These are phyloP conservation scores for Microbotryum intermedium DNA, from an alignment of 1,284 basidiomycete species.

Conservation along the genomic window DNA sequence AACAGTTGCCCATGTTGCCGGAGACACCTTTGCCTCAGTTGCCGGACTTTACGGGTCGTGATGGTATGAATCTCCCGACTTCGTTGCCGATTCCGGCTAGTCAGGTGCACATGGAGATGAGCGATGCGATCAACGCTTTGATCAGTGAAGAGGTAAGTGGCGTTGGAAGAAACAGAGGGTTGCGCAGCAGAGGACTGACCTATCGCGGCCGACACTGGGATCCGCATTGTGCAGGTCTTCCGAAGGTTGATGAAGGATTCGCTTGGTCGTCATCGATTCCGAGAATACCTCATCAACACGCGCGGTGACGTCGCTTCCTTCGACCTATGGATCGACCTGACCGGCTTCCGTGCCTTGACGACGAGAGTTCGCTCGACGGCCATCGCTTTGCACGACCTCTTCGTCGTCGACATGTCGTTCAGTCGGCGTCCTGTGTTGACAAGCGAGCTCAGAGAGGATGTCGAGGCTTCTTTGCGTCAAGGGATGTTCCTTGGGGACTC, in stretches of 20 bases:
- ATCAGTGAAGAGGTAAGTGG: neutral
- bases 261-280: conserved; percentile 25
- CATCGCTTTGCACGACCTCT: neutral
- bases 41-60: neutral
- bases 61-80: neutral
- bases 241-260: conserved; percentile 25
- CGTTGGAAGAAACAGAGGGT: too few species aligned
- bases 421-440: neutral
- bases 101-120: neutral
- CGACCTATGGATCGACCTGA: neutral
- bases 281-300: conserved; percentile 9
- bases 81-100: neutral
- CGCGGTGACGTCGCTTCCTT: neutral
- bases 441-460: neutral
- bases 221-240: conserved; percentile 13
- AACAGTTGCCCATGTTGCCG: too few species aligned
- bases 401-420: neutral
- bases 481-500: neutral
- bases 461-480: neutral
- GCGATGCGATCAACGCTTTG: neutral
- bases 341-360: neutral
- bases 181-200: too few species aligned
- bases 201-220: too few species aligned
- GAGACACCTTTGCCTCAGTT: neutral
- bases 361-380: neutral